Percentiles rank a stretch among this genome's conserved stretches.
Conservation (phyloP, 2,329 filamentous ascomycete genomes). For the Drechslerella coelobrocha region DNA sequence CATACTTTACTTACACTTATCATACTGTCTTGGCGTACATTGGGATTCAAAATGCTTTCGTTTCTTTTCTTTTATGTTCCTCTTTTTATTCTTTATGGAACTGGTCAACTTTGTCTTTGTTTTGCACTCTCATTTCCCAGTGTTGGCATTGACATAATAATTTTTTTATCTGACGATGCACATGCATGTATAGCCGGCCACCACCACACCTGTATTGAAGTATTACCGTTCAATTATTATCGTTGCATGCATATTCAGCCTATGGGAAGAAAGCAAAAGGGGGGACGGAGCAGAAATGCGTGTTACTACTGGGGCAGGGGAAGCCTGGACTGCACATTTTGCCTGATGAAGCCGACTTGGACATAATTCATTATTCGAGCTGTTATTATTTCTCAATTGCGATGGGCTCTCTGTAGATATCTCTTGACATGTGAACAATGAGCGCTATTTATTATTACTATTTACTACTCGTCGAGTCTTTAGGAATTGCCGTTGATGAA, state of each 20-base stretch:
- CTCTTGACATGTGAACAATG: slow-evolving; percentile 25
- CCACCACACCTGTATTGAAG: slow-evolving; percentile 24
- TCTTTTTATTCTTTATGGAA: slow-evolving; percentile 17
- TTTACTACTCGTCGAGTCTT: too few species aligned
- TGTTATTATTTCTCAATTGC: slow-evolving; percentile 16
- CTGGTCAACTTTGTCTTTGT: slow-evolving; percentile 6
- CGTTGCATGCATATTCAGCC: not conserved
- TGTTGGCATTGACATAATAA: slow-evolving; percentile 36
- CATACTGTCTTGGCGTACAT: slow-evolving; percentile 50
- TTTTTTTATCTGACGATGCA: slow-evolving; percentile 12
- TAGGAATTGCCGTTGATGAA: too few species aligned
- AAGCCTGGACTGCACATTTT: slow-evolving; percentile 47
- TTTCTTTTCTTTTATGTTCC: slow-evolving; percentile 17
- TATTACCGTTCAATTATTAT: slow-evolving; percentile 14
- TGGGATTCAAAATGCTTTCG: slow-evolving; percentile 49
- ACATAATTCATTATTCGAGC: slow-evolving; percentile 46
- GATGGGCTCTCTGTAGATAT: slow-evolving; percentile 35
- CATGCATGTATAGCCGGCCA: slow-evolving; percentile 16
- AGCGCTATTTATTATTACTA: slow-evolving; percentile 8
- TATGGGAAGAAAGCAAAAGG: not conserved
- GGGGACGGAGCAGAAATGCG: not conserved
- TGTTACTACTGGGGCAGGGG: slow-evolving; percentile 11
- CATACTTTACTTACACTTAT: slow-evolving; percentile 44
- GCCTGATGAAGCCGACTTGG: slow-evolving; percentile 48
- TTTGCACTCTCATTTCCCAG: not conserved